Evolutionary conservation across 306 rosid species (phyloP).

Genomic region (Acacia crassicarpa): DNA sequence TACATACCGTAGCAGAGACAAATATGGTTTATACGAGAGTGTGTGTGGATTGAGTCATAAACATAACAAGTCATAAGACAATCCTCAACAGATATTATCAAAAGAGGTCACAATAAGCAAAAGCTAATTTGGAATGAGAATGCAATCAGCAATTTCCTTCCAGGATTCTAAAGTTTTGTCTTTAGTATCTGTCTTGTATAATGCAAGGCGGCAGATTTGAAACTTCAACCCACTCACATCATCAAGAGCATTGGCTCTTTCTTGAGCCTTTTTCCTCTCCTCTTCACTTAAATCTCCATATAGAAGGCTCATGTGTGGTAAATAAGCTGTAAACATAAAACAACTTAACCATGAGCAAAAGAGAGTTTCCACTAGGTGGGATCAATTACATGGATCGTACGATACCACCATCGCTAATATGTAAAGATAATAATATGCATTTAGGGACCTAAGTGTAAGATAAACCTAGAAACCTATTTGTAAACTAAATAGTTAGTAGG

Average conservation of each 20-base stretch:
- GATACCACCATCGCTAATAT: too few relatives aligned
- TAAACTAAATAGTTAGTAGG: too few relatives aligned
- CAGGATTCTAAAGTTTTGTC: slow-evolving; percentile 78
- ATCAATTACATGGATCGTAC: too few relatives aligned
- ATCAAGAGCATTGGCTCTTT: slow-evolving; percentile 56
- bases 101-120: not conserved
- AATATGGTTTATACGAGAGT: not conserved
- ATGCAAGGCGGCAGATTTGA: slow-evolving; percentile 61
- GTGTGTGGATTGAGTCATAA: not conserved
- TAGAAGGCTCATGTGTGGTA: slow-evolving; percentile 85
- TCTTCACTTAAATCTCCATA: slow-evolving; percentile 68
- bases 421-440: too few relatives aligned
- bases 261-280: slow-evolving; percentile 69
- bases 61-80: not conserved
- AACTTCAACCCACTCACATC: slow-evolving; percentile 57
- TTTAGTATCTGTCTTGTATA: slow-evolving; percentile 74
- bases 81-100: not conserved
- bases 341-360: not conserved
- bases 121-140: slow-evolving; percentile 49
- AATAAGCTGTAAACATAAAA: slow-evolving; percentile 58
- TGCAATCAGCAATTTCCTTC: slow-evolving; percentile 78
- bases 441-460: too few relatives aligned
- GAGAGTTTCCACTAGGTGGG: not conserved
- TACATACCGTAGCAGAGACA: not conserved
- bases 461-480: too few relatives aligned